Percentiles rank a stretch among this genome's conserved stretches.
Evolutionary conservation across 1,284 basidiomycete species (phyloP).

Genomic region (Cryptococcus jaspeensis): DNA sequence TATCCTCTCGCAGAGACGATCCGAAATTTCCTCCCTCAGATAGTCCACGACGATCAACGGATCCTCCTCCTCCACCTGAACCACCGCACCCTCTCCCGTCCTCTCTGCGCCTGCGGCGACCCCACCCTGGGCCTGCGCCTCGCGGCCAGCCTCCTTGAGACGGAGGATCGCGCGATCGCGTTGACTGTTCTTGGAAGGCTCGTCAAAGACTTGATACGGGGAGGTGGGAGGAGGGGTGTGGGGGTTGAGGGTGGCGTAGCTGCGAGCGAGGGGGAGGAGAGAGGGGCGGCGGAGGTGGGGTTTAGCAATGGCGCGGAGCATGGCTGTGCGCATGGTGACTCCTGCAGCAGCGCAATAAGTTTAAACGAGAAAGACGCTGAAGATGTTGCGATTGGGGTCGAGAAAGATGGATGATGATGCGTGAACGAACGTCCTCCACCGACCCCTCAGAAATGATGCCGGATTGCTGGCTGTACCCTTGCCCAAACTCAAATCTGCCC

Average conservation of each 20-base stretch:
- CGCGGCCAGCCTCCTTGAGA: conserved; percentile 58
- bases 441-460: neutral
- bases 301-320: neutral
- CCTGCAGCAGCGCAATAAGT: neutral
- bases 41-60: conserved; percentile 74
- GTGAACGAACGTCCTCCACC: conserved; percentile 1
- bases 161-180: conserved; percentile 69
- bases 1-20: conserved; percentile 84
- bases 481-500: neutral
- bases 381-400: too few species aligned
- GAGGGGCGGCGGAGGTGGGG: neutral
- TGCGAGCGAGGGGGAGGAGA: neutral
- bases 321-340: neutral
- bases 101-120: neutral
- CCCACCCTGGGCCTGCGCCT: neutral
- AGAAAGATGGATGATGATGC: neutral
- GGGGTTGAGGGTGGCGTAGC: conserved; percentile 44
- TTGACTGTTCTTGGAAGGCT: conserved; percentile 76
- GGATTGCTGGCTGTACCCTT: too few species aligned
- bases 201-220: conserved; percentile 84
- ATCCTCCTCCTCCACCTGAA: conserved; percentile 7
- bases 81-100: neutral
- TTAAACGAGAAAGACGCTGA: too few species aligned
- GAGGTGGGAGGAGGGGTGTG: conserved; percentile 40
- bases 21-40: conserved; percentile 83